A percentile compares a stretch with the other conserved stretches of the same genome.
phyloP scores from a whole-genome alignment of 805 yeast species.

The Candida maltosa region DNA sequence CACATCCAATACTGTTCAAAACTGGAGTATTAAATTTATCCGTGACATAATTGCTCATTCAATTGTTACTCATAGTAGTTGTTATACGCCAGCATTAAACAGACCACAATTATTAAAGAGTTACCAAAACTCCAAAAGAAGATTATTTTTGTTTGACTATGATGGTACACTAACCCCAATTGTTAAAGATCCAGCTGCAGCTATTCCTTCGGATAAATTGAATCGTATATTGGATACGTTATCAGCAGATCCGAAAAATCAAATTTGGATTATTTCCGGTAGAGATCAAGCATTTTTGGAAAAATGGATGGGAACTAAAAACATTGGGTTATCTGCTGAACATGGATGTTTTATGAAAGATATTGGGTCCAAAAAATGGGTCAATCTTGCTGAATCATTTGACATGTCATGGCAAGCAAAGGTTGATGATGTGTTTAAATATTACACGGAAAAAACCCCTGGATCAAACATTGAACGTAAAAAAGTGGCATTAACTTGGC shows the following conservation, averaged over 20 bases:
- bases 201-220: slow-evolving; percentile 82
- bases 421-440: slow-evolving; percentile 69
- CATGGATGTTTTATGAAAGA: slow-evolving; percentile 94
- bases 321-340: slow-evolving; percentile 88
- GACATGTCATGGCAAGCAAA: slow-evolving; percentile 95
- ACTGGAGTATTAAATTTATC: slow-evolving; percentile 71
- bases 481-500: slow-evolving; percentile 97
- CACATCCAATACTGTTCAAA: slow-evolving; percentile 67
- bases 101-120: slow-evolving; percentile 58
- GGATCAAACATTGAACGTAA: slow-evolving; percentile 85
- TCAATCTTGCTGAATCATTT: slow-evolving; percentile 71
- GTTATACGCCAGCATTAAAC: slow-evolving; percentile 71
- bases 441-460: slow-evolving; percentile 84
- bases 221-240: slow-evolving; percentile 56
- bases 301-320: slow-evolving; percentile 75
- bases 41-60: slow-evolving; percentile 43
- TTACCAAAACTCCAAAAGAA: slow-evolving; percentile 58
- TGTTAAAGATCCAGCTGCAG: slow-evolving; percentile 96
- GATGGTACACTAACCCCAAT: slow-evolving; percentile 98
- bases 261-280: slow-evolving; percentile 94
- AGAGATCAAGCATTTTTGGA: slow-evolving; percentile 89
- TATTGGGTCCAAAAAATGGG: slow-evolving; percentile 67
- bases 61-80: slow-evolving; percentile 39
- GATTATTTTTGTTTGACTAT: slow-evolving; percentile 89
- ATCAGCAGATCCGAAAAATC: slow-evolving; percentile 73